Conservation (phyloP, 2,329 filamentous ascomycete species). For the Clarireedia monteithiana region DNA sequence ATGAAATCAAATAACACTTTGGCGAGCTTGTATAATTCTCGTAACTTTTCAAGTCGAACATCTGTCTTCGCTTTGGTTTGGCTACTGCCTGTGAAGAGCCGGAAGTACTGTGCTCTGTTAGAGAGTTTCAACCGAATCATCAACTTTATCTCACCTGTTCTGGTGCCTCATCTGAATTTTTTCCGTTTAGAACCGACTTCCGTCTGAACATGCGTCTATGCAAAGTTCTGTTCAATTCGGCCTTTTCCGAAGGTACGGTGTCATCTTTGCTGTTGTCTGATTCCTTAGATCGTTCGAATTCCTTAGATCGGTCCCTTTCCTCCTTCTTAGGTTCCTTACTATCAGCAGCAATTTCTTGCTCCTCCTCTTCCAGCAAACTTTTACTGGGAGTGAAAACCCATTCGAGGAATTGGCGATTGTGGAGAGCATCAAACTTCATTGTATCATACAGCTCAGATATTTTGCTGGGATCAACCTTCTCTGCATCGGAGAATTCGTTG, state of each 20-base stretch:
- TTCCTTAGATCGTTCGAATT: background rate
- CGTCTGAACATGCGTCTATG: constrained; percentile 49
- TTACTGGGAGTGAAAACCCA: constrained; percentile 92
- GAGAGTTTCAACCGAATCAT: too few relatives aligned
- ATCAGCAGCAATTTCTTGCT: constrained; percentile 31
- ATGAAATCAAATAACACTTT: constrained; percentile 98
- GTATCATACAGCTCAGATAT: constrained; percentile 98
- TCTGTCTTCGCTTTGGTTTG: constrained; percentile 75
- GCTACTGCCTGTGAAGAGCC: constrained; percentile 72
- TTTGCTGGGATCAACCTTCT: constrained; percentile 98
- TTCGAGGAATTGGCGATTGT: constrained; percentile 92
- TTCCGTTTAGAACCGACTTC: constrained; percentile 50
- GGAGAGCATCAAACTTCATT: constrained; percentile 98
- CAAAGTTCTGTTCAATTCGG: constrained; percentile 23
- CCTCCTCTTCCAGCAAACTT: constrained; percentile 66
- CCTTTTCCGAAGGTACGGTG: constrained; percentile 19
- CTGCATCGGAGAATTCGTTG: constrained; percentile 88
- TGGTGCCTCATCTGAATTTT: constrained; percentile 45
- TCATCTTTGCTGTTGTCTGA: constrained; percentile 18
- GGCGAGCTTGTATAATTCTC: constrained; percentile 86
- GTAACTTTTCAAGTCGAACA: constrained; percentile 75
- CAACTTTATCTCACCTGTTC: constrained; percentile 15
- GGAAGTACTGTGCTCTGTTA: constrained; percentile 58
- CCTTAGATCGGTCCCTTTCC: constrained; percentile 23
- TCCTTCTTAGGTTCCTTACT: constrained; percentile 17